Evolutionary conservation across 192 early-diverging fungal species (phyloP).

Genomic region (Coemansia aciculifera): DNA sequence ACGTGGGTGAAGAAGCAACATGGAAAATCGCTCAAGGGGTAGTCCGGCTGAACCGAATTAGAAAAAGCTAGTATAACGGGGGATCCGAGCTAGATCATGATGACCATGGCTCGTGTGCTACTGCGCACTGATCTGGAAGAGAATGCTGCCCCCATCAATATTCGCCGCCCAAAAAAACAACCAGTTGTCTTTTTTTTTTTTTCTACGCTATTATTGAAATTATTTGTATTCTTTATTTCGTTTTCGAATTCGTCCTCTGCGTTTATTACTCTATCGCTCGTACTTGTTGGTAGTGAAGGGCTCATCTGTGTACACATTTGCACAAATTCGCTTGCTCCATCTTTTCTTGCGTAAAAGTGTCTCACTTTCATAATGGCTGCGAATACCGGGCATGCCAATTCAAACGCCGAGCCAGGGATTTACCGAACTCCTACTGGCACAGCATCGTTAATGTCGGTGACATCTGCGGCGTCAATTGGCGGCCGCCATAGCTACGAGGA

Average conservation of each 20-base stretch:
- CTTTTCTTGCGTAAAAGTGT: background rate
- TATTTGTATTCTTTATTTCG: too few species aligned
- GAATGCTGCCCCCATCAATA: background rate
- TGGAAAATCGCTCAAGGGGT: background rate
- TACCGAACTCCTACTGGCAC: constrained; percentile 12
- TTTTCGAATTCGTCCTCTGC: background rate
- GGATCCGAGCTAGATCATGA: background rate
- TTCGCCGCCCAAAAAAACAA: background rate
- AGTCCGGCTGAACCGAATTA: background rate
- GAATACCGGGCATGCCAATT: constrained; percentile 7
- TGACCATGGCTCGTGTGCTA: background rate
- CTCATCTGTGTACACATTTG: background rate
- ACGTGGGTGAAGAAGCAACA: background rate
- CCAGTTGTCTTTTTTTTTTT: background rate
- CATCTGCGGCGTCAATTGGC: constrained; percentile 22
- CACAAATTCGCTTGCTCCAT: background rate
- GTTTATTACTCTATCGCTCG: background rate
- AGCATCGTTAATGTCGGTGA: constrained; percentile 14
- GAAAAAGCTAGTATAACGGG: background rate
- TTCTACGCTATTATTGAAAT: background rate
- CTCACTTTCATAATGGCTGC: constrained; percentile 5
- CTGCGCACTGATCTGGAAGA: background rate
- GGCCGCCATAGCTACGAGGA: constrained; percentile 29
- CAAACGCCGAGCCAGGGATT: constrained; percentile 6
- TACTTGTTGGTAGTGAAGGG: background rate